Conservation (phyloP, 345 rosid genomes). For the Geranium brycei region DNA sequence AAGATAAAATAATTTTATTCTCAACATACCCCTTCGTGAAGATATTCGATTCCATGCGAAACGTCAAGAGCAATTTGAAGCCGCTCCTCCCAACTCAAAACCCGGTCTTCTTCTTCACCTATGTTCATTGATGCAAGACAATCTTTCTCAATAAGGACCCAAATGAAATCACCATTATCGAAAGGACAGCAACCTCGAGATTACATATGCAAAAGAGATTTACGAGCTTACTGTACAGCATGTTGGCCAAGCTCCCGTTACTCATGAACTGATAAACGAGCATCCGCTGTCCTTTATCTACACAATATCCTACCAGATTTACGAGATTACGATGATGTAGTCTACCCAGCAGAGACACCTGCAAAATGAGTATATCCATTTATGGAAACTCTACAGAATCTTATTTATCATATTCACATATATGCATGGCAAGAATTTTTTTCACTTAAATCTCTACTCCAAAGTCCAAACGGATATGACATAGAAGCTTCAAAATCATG, state of each 20-base stretch:
- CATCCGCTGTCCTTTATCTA: constrained; percentile 71
- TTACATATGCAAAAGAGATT: not conserved
- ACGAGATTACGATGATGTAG: constrained; percentile 94
- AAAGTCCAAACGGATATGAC: not conserved
- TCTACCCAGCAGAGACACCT: constrained; percentile 85
- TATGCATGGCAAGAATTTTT: not conserved
- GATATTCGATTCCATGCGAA: constrained; percentile 89
- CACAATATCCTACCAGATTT: constrained; percentile 79
- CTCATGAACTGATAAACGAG: constrained; percentile 92
- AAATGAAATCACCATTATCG: not conserved
- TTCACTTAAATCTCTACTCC: not conserved
- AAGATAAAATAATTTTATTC: not conserved
- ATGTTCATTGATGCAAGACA: constrained; percentile 9
- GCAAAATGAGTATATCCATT: constrained; percentile 14
- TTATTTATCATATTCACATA: not conserved
- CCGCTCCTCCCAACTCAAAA: constrained; percentile 73
- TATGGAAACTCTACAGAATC: not conserved
- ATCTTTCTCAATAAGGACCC: constrained; percentile 1
- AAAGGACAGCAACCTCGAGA: too few species aligned
- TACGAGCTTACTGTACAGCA: constrained; percentile 52
- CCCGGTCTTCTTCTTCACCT: constrained; percentile 34
- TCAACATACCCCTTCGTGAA: constrained; percentile 71
- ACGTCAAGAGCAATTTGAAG: constrained; percentile 73
- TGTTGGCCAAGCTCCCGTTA: constrained; percentile 81
- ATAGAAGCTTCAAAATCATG: too few species aligned